A percentile compares a stretch with the other conserved stretches of the same genome.
Conservation (phyloP, 73 alveolate species). For the Paramecium pentaurelia region DNA sequence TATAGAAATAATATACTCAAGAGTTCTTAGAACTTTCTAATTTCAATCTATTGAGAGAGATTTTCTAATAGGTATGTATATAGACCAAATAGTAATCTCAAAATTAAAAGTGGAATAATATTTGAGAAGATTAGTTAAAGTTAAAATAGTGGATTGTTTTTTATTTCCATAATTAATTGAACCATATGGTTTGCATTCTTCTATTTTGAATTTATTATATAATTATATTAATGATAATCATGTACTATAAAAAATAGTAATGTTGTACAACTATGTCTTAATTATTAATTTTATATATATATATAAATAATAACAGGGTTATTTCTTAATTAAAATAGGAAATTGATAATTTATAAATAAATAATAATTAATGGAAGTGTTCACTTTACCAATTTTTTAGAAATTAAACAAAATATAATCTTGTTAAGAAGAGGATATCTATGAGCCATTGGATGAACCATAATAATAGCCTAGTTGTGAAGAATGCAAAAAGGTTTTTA, state of each 20-base stretch:
- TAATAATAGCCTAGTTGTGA: neutral
- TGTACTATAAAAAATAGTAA: no score
- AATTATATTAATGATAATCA: no score
- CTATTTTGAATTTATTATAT: neutral
- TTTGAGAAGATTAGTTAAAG: neutral
- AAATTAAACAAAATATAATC: neutral
- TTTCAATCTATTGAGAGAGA: no score
- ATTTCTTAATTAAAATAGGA: neutral
- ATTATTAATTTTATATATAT: no score
- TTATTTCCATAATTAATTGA: neutral
- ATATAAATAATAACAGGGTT: neutral
- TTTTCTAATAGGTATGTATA: no score
- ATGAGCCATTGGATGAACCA: neutral
- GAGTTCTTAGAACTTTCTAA: no score
- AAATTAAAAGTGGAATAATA: no score
- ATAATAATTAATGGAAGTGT: neutral
- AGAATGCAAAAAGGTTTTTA: slow-evolving; percentile 33
- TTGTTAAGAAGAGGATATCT: neutral
- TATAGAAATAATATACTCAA: no score
- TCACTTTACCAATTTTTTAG: neutral
- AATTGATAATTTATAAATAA: neutral
- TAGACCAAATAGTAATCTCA: no score
- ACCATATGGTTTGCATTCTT: neutral
- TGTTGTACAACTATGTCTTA: no score
- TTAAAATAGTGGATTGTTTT: neutral